These are phyloP conservation scores for Drechslerella coelobrocha DNA, from an alignment of 2,329 filamentous ascomycete genomes.

Conservation along the genomic window DNA sequence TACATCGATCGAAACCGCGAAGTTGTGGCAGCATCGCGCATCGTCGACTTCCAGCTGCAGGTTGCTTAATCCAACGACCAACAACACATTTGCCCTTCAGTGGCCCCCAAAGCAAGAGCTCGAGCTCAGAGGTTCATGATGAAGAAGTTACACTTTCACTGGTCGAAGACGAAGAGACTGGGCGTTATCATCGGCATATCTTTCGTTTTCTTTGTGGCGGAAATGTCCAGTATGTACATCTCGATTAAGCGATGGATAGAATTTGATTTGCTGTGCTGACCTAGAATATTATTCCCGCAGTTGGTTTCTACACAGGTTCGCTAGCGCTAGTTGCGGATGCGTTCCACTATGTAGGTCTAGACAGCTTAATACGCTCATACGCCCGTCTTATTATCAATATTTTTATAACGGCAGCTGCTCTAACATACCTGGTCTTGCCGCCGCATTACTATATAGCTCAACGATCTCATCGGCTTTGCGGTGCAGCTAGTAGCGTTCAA, in stretches of 20 bases:
- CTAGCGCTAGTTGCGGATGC: conserved; percentile 77
- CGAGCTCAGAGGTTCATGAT: conserved; percentile 3
- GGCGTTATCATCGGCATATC: conserved; percentile 61
- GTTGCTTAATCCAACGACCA: too few relatives aligned
- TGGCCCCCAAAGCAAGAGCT: too few relatives aligned
- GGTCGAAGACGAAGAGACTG: conserved; percentile 53
- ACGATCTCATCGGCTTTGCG: conserved; percentile 73
- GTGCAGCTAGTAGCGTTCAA: conserved; percentile 71
- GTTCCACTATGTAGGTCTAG: conserved; percentile 72
- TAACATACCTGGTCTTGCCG: conserved; percentile 10
- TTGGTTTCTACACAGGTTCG: conserved; percentile 74
- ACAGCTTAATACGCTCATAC: background rate
- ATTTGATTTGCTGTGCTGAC: too few relatives aligned
- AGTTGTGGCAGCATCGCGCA: too few relatives aligned
- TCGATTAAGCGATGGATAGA: too few relatives aligned
- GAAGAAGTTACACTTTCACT: conserved; percentile 24
- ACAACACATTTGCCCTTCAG: too few relatives aligned
- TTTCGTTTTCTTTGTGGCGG: conserved; percentile 61
- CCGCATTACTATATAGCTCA: conserved; percentile 64
- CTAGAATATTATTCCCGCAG: conserved; percentile 56
- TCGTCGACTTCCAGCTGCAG: too few relatives aligned
- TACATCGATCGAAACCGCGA: too few relatives aligned
- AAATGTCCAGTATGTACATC: conserved; percentile 59
- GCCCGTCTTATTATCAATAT: too few relatives aligned
- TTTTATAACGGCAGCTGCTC: too few relatives aligned